phyloP scores from a whole-genome alignment of 768 basidiomycete species.

The Boletus bicolor region DNA sequence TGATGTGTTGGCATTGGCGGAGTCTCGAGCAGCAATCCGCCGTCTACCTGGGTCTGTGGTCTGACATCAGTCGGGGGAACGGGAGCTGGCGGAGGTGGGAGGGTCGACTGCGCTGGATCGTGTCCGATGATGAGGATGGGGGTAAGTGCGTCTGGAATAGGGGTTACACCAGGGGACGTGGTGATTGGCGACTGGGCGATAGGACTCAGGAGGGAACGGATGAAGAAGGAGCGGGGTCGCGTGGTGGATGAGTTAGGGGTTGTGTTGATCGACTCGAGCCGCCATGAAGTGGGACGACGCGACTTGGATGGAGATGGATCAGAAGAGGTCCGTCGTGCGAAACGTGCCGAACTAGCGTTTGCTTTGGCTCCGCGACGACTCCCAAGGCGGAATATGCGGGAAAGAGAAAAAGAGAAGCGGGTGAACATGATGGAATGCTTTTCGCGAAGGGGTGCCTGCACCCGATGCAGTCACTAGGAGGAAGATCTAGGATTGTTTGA shows the following conservation, averaged over 20 bases:
- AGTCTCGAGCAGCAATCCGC: not conserved
- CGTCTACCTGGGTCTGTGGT: not conserved
- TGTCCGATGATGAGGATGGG: slow-evolving; percentile 16
- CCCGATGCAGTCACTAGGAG: not conserved
- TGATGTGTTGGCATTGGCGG: not conserved
- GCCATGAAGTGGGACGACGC: not conserved
- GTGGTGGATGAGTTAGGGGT: not conserved
- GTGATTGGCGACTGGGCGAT: not conserved
- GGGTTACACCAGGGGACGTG: not conserved
- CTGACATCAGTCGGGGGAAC: not conserved
- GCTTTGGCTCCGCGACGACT: slow-evolving; percentile 7
- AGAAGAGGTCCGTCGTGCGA: not conserved
- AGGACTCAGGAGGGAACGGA: not conserved
- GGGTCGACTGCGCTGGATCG: not conserved
- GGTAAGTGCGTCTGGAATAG: not conserved
- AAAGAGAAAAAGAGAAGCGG: slow-evolving; percentile 14
- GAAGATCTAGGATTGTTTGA: not conserved
- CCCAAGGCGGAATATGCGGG: slow-evolving; percentile 18
- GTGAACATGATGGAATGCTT: slow-evolving; percentile 9
- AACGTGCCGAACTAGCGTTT: not conserved
- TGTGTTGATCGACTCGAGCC: not conserved
- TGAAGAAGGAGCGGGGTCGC: not conserved
- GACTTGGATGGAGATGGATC: not conserved
- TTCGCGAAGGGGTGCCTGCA: slow-evolving; percentile 13
- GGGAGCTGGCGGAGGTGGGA: not conserved